Evolutionary conservation across 441 rosid species (phyloP), one percentile per base, ranked within the genome.

Genomic region (Eutrema salsugineum): DNA sequence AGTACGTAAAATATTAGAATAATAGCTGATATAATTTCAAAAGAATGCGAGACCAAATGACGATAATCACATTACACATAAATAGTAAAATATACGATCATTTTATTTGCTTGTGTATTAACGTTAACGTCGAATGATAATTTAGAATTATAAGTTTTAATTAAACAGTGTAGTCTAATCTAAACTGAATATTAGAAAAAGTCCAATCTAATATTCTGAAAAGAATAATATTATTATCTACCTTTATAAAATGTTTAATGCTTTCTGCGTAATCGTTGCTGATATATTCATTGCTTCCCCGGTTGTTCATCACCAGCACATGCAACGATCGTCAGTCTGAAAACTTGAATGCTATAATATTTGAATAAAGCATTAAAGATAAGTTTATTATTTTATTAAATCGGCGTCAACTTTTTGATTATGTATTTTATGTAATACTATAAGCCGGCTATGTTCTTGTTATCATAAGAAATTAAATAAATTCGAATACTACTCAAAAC

Each of bases 231-330:
- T 5, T 64, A 55, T 24, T 19, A 53, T 42, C 30, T 32, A 22
- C 6, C 14, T 35, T 42, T 10, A 46, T 46, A 24, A 63, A 65
- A 57, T 56, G 11, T 50, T 49, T 4, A 0, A 40, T 74, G 68
- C 56, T 50, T 67, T 73, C 15, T 54, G 71, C 75, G 71, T 55
- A 55, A 62, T 63, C 7, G 24, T 36, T 63, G 70, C 60, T 62
- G 74, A 69, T 54, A 68, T 54, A 68, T 75, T 68, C 70, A 75
- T 64, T 76, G 67, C 76, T 70, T 70, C 49, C n/a, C 67, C 71
- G 65, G 17, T 70, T 55, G 67, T 70, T 57, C 64, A 69, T 69
- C 62, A 64, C 62, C 79, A 49, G 58, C 75, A 76, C 67, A 70
- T 70, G 79, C 79, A 76, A 56, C 62, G 42, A 71, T 70, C 50